Base-by-base conservation (phyloP, 345 rosid genomes). In the Microthlaspi erraticum region DNA sequence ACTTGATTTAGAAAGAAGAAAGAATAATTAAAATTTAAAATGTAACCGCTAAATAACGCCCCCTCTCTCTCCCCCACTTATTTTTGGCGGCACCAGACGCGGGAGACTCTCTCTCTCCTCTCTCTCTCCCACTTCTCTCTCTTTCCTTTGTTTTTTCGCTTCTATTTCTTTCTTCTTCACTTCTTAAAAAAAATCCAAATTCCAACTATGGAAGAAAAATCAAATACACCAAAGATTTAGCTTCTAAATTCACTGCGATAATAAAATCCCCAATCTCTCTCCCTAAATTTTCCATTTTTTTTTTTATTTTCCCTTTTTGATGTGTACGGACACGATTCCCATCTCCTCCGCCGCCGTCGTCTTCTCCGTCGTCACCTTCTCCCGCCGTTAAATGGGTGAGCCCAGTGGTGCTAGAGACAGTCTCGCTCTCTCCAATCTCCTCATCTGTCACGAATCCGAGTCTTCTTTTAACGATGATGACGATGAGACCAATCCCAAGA, bases 31-130 rank as follows among this genome's bases (percentile, higher is more conserved):
- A 43, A 63, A 34, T 62, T 70, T 64, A 66, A 66, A 71, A 58
- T 50, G 76, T 76, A 82, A 81, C 88, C 76, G 85, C 86, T 80
- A 69, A 78, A 80, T 75, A 77, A 77, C 88, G 81, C 84, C 82
- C 41, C 78, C 69, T 71, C 59, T 70, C 78, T 76, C 78, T 64
- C 82, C 54, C 81, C 82, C 87, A 81, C 86, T 84, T 64, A 81
- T 80, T 88, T 75, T 88, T 91, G 97, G 97, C 97, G 95, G 89
- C 91, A 83, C 82, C 66, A 75, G 83, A 86, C 70, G 79, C 91
- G 87, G 91, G 41, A 71, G 66, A 50, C 83, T 64, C 53, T 64
- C 74, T 59, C 49, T 65, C 61, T 36, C 53, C 60, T 12, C 54
- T 41, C 60, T 48, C 33, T 51, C 34, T 13, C 51, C 9, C 45